Evolutionary conservation across 2,329 filamentous ascomycete genomes (phyloP), one percentile per base, ranked within the genome.

Genomic region (Monosporascus sp.): DNA sequence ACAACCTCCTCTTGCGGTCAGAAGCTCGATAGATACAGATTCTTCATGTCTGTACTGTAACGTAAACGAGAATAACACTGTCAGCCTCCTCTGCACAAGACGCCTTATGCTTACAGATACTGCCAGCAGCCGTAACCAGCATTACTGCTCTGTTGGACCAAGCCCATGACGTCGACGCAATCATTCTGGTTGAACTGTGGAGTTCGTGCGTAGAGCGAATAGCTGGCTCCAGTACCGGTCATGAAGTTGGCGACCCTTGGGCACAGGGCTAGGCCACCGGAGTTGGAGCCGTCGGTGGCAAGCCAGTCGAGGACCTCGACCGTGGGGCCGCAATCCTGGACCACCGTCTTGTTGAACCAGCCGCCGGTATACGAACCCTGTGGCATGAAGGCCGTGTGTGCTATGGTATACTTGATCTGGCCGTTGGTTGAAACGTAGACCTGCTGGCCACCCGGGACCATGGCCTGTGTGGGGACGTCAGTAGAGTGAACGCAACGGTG

Each of bases 381-480:
- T 0, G 83, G 82, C 5, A 78, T 76, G 52, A 62, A 69, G 2
- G 67, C 68, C 0, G 80, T 83, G 69, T 86, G 82, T 0, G 83
- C 74, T 20, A 62, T 57, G 0, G 82, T 81, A 70, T 80, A 87
- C 51, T 74, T 72, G 53, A 88, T 66, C 9, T 74, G 70, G 6
- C 84, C 85, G 25, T 74, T 67, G 3, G 77, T 71, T 3, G 69
- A 72, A 53, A 87, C 74, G 66, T 82, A 88, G 60, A 86, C 74
- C 53, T 75, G 69, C 61, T 88, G 84, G 25, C 85, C 85, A 27
- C 84, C 84, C 5, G 84, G 83, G 5, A 86, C 84, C 31, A 75
- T 64, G 35, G 81, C 77, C 70, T 74, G 9, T 22, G 8, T 5
- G 18, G 7, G 22, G 4, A 27, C 2, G 43, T 46, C 43, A 46